These are phyloP conservation scores for Geotrichum europaeum DNA, from an alignment of 1,139 yeast species.

Conservation along the genomic window DNA sequence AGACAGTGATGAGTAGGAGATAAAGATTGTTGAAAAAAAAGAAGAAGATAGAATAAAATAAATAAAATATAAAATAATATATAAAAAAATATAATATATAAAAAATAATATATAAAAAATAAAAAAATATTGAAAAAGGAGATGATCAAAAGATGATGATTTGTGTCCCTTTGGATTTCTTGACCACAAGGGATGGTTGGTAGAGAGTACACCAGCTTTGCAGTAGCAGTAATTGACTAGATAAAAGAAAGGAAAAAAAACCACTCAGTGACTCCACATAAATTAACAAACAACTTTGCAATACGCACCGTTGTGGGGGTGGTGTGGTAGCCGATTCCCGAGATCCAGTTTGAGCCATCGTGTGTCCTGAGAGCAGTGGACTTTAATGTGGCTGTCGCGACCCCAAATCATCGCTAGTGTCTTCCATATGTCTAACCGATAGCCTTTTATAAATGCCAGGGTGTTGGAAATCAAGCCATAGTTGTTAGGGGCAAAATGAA, in stretches of 20 bases:
- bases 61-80: neutral
- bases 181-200: neutral
- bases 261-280: neutral
- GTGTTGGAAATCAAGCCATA: neutral
- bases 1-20: too few species aligned
- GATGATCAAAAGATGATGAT: neutral
- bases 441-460: neutral
- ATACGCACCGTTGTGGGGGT: neutral
- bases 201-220: neutral
- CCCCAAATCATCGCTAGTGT: neutral
- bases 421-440: neutral
- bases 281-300: neutral
- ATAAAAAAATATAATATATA: neutral
- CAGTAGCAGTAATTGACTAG: too few species aligned
- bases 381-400: neutral
- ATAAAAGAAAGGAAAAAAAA: too few species aligned
- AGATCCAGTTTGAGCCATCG: too few species aligned
- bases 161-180: neutral
- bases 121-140: neutral
- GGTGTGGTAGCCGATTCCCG: too few species aligned
- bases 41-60: constrained; percentile 5
- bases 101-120: neutral
- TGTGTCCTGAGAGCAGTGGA: neutral
- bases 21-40: neutral
- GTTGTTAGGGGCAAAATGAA: neutral